phyloP scores from a whole-genome alignment of 2,329 filamentous ascomycete species.

The Alternaria gaisen region DNA sequence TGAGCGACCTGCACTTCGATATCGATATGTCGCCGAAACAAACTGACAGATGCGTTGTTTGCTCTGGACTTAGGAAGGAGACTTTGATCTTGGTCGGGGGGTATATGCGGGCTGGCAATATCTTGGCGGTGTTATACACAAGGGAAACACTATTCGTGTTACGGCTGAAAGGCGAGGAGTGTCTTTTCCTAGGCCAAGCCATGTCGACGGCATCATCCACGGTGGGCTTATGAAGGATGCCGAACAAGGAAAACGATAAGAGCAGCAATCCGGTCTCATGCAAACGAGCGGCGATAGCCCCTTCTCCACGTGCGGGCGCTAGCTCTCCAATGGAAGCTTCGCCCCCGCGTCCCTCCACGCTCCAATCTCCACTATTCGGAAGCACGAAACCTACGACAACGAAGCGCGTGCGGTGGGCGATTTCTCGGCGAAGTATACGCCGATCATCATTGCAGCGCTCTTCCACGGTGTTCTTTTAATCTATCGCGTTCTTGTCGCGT shows the following conservation, averaged over 20 bases:
- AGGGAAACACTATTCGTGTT: conserved; percentile 3
- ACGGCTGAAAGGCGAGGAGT: background rate
- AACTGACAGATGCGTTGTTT: no score
- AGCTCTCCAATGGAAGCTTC: background rate
- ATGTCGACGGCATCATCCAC: conserved; percentile 14
- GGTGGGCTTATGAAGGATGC: conserved; percentile 2
- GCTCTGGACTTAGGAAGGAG: no score
- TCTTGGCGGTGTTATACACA: conserved; percentile 15
- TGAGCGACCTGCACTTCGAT: no score
- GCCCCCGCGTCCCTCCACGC: background rate
- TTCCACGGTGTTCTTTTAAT: conserved; percentile 34
- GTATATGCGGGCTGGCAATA: conserved; percentile 7
- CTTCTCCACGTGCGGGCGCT: background rate
- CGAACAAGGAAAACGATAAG: background rate
- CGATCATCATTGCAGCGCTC: background rate
- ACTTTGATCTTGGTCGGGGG: background rate
- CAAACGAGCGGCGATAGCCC: background rate
- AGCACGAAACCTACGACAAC: background rate
- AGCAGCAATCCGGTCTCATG: conserved; percentile 10
- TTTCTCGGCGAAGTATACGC: background rate
- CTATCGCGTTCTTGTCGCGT: conserved; percentile 23
- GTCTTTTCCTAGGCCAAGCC: conserved; percentile 12
- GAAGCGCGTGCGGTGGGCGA: background rate
- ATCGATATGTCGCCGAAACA: no score
- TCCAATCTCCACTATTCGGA: background rate